Evolutionary conservation across 2,329 filamentous ascomycete genomes (phyloP).

Genomic region (Trichophyton mentagrophytes): DNA sequence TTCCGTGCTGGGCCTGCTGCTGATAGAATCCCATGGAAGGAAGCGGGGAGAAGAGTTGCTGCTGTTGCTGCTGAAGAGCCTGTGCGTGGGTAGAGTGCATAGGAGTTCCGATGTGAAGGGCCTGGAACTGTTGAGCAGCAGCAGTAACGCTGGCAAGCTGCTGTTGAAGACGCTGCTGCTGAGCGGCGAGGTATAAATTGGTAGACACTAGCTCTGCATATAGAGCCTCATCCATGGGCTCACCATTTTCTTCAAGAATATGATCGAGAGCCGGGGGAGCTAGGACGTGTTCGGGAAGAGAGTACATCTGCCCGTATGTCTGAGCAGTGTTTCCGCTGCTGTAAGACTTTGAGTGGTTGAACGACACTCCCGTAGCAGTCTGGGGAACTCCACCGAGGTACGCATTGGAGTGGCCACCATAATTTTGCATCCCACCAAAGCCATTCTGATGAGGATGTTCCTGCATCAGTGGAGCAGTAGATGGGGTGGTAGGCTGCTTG

Average conservation of each 20-base stretch:
- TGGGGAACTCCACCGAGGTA: constrained; percentile 37
- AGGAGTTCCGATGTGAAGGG: constrained; percentile 51
- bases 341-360: constrained; percentile 29
- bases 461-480: constrained; percentile 50
- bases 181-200: constrained; percentile 82
- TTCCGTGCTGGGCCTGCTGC: constrained; percentile 54
- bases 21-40: constrained; percentile 45
- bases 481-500: constrained; percentile 65
- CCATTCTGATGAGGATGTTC: constrained; percentile 36
- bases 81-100: constrained; percentile 13
- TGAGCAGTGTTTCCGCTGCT: constrained; percentile 22
- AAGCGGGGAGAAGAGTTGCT: constrained; percentile 38
- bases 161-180: constrained; percentile 90
- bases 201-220: constrained; percentile 84
- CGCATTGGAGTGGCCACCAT: constrained; percentile 11
- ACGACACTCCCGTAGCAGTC: constrained; percentile 45
- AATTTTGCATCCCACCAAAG: constrained; percentile 36
- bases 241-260: constrained; percentile 50
- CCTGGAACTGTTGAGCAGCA: constrained; percentile 70
- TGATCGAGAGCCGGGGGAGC: constrained; percentile 51
- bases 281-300: constrained; percentile 47
- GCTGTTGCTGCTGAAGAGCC: constrained; percentile 23
- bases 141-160: constrained; percentile 75
- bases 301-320: constrained; percentile 48
- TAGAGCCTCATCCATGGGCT: constrained; percentile 69